phyloP scores from a whole-genome alignment of 78 protist species.

The Acrasis kona region DNA sequence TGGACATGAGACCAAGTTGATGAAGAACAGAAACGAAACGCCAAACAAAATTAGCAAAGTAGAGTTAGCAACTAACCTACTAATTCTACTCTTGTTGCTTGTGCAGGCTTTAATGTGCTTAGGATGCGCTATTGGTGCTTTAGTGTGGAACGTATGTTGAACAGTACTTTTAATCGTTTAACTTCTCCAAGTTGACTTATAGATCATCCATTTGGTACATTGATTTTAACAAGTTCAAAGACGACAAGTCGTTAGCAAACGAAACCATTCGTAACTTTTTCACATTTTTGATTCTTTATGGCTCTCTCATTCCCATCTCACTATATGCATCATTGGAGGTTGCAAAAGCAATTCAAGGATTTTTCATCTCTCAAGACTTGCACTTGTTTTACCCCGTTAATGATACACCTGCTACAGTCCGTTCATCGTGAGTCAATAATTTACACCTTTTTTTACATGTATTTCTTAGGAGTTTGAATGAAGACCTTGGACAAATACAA shows the following conservation, averaged over 20 bases:
- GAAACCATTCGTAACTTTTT: slow-evolving; percentile 15
- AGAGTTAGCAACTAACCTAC: slow-evolving; percentile 14
- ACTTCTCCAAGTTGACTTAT: not conserved
- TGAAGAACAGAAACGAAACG: slow-evolving; percentile 14
- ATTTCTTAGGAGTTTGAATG: slow-evolving; percentile 58
- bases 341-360: slow-evolving; percentile 50
- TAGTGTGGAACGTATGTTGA: not conserved
- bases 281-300: slow-evolving; percentile 70
- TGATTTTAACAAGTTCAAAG: not conserved
- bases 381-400: slow-evolving; percentile 5
- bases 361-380: slow-evolving; percentile 40
- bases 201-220: not conserved
- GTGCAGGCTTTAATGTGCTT: not conserved
- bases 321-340: slow-evolving; percentile 80
- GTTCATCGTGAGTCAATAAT: slow-evolving; percentile 8
- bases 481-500: slow-evolving; percentile 74
- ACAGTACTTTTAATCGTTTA: not conserved
- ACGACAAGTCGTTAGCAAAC: not conserved
- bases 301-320: slow-evolving; percentile 75
- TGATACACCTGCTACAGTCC: slow-evolving; percentile 13
- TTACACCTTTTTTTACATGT: not conserved
- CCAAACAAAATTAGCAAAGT: slow-evolving; percentile 1
- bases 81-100: slow-evolving; percentile 5
- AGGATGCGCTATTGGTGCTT: not conserved
- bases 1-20: slow-evolving; percentile 34